Evolutionary conservation across 2,329 filamentous ascomycete genomes (phyloP).

Genomic region (Colletotrichum coccodes): DNA sequence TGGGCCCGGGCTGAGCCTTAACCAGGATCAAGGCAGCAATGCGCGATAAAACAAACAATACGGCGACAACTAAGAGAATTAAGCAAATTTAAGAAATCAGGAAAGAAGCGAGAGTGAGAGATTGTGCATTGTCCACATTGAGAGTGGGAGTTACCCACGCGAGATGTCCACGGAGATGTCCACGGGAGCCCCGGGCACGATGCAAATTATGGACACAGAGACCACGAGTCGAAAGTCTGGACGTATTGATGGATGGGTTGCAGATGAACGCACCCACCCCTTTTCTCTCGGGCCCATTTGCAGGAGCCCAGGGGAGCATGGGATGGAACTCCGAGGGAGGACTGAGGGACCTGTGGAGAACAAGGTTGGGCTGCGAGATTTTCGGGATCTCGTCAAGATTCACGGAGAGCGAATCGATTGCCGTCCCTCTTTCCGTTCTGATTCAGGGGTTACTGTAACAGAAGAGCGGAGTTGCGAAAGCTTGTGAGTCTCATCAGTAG

Average conservation of each 20-base stretch:
- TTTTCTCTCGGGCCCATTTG: neutral
- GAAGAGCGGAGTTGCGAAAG: neutral
- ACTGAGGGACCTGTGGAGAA: neutral
- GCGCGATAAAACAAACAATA: conserved; percentile 13
- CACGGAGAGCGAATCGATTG: conserved; percentile 21
- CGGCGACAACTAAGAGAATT: neutral
- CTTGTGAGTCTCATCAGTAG: neutral
- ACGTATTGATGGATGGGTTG: too few species aligned
- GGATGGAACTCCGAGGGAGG: neutral
- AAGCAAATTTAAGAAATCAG: neutral
- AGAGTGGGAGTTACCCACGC: neutral
- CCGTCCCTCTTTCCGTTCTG: conserved; percentile 6
- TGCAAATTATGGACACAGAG: too few species aligned
- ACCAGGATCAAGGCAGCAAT: neutral
- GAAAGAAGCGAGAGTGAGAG: conserved; percentile 10
- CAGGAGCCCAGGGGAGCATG: neutral
- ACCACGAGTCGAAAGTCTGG: neutral
- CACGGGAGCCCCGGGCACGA: neutral
- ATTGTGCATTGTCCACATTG: neutral
- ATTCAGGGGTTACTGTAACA: conserved; percentile 5
- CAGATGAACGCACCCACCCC: neutral
- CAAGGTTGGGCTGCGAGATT: conserved; percentile 7
- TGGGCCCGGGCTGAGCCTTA: neutral
- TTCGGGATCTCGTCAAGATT: neutral
- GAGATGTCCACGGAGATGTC: neutral